Percentiles rank a stretch among this genome's conserved stretches.
Conservation (phyloP, 805 yeast species). For the Starmera dryadoides region DNA sequence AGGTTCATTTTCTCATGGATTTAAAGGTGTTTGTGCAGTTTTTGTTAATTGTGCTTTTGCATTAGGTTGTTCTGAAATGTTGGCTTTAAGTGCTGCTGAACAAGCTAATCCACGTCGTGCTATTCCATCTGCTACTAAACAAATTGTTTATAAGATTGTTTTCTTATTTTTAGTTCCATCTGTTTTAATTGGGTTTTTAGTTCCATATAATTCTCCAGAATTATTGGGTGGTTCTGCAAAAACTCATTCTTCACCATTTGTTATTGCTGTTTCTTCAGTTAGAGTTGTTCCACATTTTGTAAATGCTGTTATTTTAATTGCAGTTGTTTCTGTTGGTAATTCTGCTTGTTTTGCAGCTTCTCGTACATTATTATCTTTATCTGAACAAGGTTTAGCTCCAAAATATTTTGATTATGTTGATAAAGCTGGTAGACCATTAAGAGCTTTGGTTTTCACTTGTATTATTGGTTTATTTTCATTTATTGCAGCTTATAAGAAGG, state of each 20-base stretch:
- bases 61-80: conserved; percentile 60
- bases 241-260: conserved; percentile 65
- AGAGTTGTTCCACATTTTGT: conserved; percentile 62
- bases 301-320: conserved; percentile 65
- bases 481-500: conserved; percentile 55
- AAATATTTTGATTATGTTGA: conserved; percentile 42
- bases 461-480: conserved; percentile 56
- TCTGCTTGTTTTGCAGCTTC: conserved; percentile 70
- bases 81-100: conserved; percentile 63
- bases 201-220: conserved; percentile 47
- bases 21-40: conserved; percentile 60
- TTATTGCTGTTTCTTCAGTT: conserved; percentile 58
- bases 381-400: conserved; percentile 69
- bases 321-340: conserved; percentile 73
- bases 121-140: conserved; percentile 58
- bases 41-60: conserved; percentile 58
- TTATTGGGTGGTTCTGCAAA: conserved; percentile 46
- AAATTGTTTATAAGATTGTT: conserved; percentile 57
- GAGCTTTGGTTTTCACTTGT: conserved; percentile 44
- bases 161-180: conserved; percentile 50
- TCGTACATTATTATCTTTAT: conserved; percentile 59
- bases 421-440: conserved; percentile 51
- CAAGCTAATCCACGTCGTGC: conserved; percentile 51
- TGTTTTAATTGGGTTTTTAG: conserved; percentile 49
- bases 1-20: conserved; percentile 36